These are phyloP conservation scores for Botryobasidium botryosum DNA, from an alignment of 768 basidiomycete genomes.

Conservation along the genomic window DNA sequence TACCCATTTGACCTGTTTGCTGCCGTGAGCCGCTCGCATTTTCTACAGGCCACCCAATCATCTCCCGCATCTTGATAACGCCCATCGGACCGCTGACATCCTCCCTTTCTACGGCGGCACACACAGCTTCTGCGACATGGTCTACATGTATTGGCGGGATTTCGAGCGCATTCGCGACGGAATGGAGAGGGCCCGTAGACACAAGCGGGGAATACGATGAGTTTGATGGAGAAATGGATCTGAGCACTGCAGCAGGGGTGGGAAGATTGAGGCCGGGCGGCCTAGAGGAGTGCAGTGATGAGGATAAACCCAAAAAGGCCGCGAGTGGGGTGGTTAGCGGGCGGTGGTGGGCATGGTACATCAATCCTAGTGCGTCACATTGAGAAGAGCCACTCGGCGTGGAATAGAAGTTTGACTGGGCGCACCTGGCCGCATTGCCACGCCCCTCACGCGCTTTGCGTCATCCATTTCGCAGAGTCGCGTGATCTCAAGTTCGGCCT, in stretches of 20 bases:
- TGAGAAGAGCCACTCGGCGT: slow-evolving; percentile 6
- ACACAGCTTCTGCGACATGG: slow-evolving; percentile 75
- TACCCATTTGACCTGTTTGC: too few species aligned
- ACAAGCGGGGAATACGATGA: slow-evolving; percentile 15
- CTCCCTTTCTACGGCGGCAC: slow-evolving; percentile 29
- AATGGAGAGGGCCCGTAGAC: slow-evolving; percentile 31
- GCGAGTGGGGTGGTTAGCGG: slow-evolving; percentile 82
- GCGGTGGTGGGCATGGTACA: slow-evolving; percentile 88
- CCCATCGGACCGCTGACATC: slow-evolving; percentile 46
- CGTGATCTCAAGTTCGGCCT: slow-evolving; percentile 62
- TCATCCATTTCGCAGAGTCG: slow-evolving; percentile 27
- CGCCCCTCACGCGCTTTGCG: slow-evolving; percentile 37
- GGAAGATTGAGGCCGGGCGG: slow-evolving; percentile 32
- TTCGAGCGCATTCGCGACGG: slow-evolving; percentile 62
- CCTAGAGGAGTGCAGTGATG: slow-evolving; percentile 45
- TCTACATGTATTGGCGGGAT: slow-evolving; percentile 92
- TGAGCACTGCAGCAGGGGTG: slow-evolving; percentile 48
- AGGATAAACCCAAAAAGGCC: slow-evolving; percentile 64
- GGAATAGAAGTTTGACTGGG: neutral
- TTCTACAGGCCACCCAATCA: slow-evolving; percentile 44
- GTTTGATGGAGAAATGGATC: slow-evolving; percentile 18
- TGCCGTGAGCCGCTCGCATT: too few species aligned
- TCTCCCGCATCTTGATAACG: slow-evolving; percentile 53
- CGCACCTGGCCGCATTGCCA: slow-evolving; percentile 84
- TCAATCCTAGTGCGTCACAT: slow-evolving; percentile 42